Percentiles rank a stretch among this genome's conserved stretches.
Conservation (phyloP, 139 green algal genomes). For the Chlorella sp. region DNA sequence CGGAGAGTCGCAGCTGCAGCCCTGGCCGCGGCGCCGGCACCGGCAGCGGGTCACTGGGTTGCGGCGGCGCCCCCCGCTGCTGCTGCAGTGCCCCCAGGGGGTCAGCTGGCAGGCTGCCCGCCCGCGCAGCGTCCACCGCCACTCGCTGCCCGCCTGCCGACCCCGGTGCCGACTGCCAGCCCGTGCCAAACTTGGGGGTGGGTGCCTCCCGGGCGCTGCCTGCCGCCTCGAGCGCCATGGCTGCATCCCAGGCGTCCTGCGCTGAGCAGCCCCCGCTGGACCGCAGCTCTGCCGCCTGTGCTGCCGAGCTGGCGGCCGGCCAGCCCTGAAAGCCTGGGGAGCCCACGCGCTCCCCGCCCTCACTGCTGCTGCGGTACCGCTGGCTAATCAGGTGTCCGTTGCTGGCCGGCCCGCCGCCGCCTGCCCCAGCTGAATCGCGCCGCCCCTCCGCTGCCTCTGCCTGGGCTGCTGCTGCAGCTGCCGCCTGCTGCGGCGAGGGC, state of each 20-base stretch:
- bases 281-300: background rate
- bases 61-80: background rate
- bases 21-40: background rate
- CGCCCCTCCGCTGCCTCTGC: background rate
- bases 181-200: slow-evolving; percentile 2
- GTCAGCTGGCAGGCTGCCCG: background rate
- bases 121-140: background rate
- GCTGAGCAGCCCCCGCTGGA: background rate
- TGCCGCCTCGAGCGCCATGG: background rate
- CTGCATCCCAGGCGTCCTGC: background rate
- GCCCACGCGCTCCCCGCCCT: background rate
- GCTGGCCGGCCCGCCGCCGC: too few species aligned
- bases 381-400: slow-evolving; percentile 12
- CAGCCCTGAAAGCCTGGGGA: background rate
- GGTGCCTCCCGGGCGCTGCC: background rate
- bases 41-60: background rate
- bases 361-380: background rate
- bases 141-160: background rate
- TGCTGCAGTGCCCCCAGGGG: background rate
- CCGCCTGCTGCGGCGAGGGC: background rate
- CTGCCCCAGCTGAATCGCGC: background rate
- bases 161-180: background rate
- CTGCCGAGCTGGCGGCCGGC: background rate
- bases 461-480: background rate
- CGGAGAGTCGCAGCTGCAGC: slow-evolving; percentile 16